Evolutionary conservation across 2,329 filamentous ascomycete species (phyloP), one percentile per base, ranked within the genome.

Genomic region (Beauveria australis): DNA sequence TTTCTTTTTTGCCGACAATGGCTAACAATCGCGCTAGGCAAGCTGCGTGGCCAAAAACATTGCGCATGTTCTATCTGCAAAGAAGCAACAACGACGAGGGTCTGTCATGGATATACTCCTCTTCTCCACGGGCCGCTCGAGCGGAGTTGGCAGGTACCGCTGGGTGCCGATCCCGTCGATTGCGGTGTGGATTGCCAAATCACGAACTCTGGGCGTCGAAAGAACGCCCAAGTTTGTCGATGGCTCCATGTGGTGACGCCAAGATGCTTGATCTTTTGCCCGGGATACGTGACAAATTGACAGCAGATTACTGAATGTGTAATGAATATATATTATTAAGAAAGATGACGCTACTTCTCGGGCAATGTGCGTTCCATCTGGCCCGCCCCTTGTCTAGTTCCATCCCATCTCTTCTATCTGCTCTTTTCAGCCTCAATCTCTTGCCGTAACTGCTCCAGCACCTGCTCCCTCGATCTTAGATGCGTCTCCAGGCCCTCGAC

Each of bases 401-500:
- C 80, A 77, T 62, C 78, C 76, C 79, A 89, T 94, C 81, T 93
- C 92, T 28, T 97, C 92, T 74, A 97, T 89, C 76, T 97, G 26
- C 40, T 77, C 79, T 89, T 94, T 81, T 93, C 92, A 24, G 91
- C 88, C 69, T 97, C 92, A 74, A 97, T 89, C 76, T 97, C 87
- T 70, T 85, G 80, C 74, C 85, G 84, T 71, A 97, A 71, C 72
- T 91, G 88, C 53, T 89, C 85, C 68, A 99, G 77, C 33, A 87
- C 84, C 65, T 87, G 84, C 74, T 93, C 85, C 63, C 94, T 81
- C 66, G 86, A 86, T 68, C 85, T 81, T 69, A 97, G 76, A 78
- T 99, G 94, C 63, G 80, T 77, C 77, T 96, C 92, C 66, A 99
- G 74, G 1, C 92, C 92, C 66, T 97, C 92, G 2, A 99, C 87